Evolutionary conservation across 176 grass and related monocot genomes (phyloP).

Genomic region (Tillandsia fasciculata): DNA sequence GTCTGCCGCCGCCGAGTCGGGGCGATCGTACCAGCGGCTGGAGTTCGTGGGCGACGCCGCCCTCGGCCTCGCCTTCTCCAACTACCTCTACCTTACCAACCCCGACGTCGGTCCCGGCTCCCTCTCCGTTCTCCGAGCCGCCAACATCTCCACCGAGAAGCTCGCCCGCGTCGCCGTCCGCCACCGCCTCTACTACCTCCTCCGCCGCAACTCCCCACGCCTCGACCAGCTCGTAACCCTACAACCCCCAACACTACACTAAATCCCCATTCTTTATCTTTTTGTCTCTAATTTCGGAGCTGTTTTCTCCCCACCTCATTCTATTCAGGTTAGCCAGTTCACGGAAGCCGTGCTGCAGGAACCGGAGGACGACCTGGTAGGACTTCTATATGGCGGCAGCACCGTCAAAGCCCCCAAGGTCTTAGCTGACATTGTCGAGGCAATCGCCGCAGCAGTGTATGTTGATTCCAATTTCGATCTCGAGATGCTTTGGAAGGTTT

Average conservation of each 20-base stretch:
- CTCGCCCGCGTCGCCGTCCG: conserved; percentile 55
- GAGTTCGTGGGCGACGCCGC: conserved; percentile 75
- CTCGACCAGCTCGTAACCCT: conserved; percentile 43
- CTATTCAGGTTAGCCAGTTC: conserved; percentile 50
- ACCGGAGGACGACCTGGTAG: conserved; percentile 20
- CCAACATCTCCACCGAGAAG: conserved; percentile 76
- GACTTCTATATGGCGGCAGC: conserved; percentile 38
- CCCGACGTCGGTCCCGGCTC: conserved; percentile 34
- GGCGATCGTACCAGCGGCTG: conserved; percentile 50
- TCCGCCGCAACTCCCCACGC: conserved; percentile 41
- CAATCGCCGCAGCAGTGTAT: conserved; percentile 60
- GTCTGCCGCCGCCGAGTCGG: conserved; percentile 6
- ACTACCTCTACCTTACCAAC: conserved; percentile 44
- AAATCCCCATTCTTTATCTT: not conserved
- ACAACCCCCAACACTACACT: not conserved
- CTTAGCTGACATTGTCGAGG: conserved; percentile 68
- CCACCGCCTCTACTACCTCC: conserved; percentile 43
- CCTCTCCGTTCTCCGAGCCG: conserved; percentile 48
- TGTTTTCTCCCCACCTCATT: not conserved
- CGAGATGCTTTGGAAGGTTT: conserved; percentile 65
- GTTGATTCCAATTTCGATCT: conserved; percentile 74
- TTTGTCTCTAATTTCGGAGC: not conserved
- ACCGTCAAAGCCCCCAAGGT: conserved; percentile 58
- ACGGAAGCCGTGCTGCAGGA: conserved; percentile 37
- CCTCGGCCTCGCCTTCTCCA: conserved; percentile 45